phyloP scores from a whole-genome alignment of 768 basidiomycete species.

The Hericium erinaceus region DNA sequence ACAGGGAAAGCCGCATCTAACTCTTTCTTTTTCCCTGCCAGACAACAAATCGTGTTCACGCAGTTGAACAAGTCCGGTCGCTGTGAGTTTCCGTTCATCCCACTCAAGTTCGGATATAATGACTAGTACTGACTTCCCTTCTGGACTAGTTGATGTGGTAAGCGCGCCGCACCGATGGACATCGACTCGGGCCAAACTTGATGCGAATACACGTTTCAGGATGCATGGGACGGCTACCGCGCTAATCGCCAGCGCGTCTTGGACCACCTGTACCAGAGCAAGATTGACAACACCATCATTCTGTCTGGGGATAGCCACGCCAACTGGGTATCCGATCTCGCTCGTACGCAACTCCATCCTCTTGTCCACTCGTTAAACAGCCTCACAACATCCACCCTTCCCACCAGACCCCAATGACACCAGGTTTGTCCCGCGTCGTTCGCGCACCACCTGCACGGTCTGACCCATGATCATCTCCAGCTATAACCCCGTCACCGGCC shows the following conservation, averaged over 20 bases:
- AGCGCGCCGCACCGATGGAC: background rate
- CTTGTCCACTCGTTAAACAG: background rate
- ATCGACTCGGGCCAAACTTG: background rate
- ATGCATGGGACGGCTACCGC: constrained; percentile 53
- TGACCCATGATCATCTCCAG: constrained; percentile 15
- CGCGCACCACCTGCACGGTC: constrained; percentile 8
- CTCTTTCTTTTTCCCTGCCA: constrained; percentile 9
- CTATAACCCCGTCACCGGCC: constrained; percentile 39
- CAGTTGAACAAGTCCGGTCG: constrained; percentile 31
- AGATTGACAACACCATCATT: constrained; percentile 45
- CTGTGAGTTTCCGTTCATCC: constrained; percentile 20
- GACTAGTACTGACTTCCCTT: constrained; percentile 10
- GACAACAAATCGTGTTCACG: constrained; percentile 51
- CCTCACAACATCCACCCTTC: background rate
- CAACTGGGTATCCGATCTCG: constrained; percentile 52
- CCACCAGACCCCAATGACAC: constrained; percentile 41
- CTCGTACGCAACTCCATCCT: constrained; percentile 27
- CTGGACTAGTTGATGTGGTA: constrained; percentile 1
- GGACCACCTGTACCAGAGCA: constrained; percentile 38
- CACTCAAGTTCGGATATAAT: constrained; percentile 13
- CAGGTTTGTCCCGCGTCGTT: constrained; percentile 21
- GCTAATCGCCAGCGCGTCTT: constrained; percentile 44
- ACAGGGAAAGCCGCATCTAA: background rate
- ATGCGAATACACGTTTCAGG: constrained; percentile 19
- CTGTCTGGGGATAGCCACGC: constrained; percentile 55